Conservation (phyloP, 2,329 filamentous ascomycete genomes). For the Ramularia endophylla region DNA sequence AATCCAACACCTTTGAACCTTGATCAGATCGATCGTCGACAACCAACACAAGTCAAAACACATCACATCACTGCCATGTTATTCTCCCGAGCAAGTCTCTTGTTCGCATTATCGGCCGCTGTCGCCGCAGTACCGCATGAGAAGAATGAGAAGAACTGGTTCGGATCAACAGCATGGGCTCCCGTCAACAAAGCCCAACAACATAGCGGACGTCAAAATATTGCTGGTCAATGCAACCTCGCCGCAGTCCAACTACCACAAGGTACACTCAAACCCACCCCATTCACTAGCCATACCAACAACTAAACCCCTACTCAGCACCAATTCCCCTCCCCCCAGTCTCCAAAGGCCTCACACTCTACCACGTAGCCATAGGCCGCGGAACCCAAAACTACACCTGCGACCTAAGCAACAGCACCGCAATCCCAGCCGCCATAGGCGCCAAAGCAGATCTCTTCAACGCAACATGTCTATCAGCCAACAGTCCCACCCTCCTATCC, state of each 20-base stretch:
- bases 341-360: slow-evolving; percentile 55
- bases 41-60: slow-evolving; percentile 1
- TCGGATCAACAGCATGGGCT: slow-evolving; percentile 5
- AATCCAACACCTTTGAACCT: no score
- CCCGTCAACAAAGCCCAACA: slow-evolving; percentile 14
- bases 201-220: slow-evolving; percentile 6
- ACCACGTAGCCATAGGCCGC: slow-evolving; percentile 78
- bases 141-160: slow-evolving; percentile 16
- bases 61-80: slow-evolving; percentile 16
- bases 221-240: slow-evolving; percentile 9
- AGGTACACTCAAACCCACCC: slow-evolving; percentile 10
- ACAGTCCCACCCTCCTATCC: slow-evolving; percentile 60
- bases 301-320: slow-evolving; percentile 14
- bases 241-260: slow-evolving; percentile 15
- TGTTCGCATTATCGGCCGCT: slow-evolving; percentile 14
- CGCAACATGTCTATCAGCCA: slow-evolving; percentile 69
- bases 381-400: slow-evolving; percentile 96
- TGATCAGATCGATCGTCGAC: no score
- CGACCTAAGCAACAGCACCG: slow-evolving; percentile 49
- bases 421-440: slow-evolving; percentile 60
- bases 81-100: slow-evolving; percentile 17
- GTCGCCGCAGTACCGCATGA: slow-evolving; percentile 17
- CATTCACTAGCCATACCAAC: neutral
- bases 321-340: slow-evolving; percentile 53
- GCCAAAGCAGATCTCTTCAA: slow-evolving; percentile 85